Conservation (phyloP, 2,329 filamentous ascomycete species). For the Colletotrichum sp. region DNA sequence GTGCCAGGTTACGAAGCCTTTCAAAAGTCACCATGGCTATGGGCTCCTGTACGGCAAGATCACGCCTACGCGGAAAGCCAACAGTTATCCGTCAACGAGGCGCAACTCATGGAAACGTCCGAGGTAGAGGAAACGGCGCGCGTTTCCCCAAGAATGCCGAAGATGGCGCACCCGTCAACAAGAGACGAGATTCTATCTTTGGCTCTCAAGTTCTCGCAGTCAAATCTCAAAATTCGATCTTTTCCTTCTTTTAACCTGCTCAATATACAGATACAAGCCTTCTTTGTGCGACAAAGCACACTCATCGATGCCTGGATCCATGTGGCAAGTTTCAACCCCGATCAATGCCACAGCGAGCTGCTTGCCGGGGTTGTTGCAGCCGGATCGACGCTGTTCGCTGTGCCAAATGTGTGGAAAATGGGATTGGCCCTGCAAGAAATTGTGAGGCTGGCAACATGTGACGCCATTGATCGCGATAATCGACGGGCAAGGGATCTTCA, state of each 20-base stretch:
- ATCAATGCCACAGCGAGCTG: not conserved
- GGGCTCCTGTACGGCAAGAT: not conserved
- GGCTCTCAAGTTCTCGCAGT: not conserved
- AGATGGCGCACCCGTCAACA: not conserved
- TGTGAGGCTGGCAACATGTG: not conserved
- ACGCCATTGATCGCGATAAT: not conserved
- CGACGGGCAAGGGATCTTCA: not conserved
- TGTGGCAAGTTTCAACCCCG: not conserved
- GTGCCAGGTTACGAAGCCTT: not conserved
- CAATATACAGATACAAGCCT: not conserved
- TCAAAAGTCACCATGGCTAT: not conserved
- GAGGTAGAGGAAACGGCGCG: not conserved
- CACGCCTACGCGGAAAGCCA: too few relatives aligned
- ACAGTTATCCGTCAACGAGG: too few relatives aligned
- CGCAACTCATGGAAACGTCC: not conserved
- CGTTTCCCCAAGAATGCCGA: not conserved
- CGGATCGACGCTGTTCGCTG: not conserved
- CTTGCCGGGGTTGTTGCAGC: not conserved
- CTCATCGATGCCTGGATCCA: not conserved
- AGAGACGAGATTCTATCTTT: not conserved
- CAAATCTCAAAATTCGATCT: not conserved
- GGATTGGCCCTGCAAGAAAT: not conserved
- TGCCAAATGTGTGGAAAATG: not conserved
- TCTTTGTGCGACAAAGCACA: not conserved
- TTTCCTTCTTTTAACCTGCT: not conserved